Percentiles rank a stretch among this genome's conserved stretches.
These are phyloP conservation scores for Pezicula radicicola DNA, from an alignment of 2,329 filamentous ascomycete genomes.

Conservation along the genomic window DNA sequence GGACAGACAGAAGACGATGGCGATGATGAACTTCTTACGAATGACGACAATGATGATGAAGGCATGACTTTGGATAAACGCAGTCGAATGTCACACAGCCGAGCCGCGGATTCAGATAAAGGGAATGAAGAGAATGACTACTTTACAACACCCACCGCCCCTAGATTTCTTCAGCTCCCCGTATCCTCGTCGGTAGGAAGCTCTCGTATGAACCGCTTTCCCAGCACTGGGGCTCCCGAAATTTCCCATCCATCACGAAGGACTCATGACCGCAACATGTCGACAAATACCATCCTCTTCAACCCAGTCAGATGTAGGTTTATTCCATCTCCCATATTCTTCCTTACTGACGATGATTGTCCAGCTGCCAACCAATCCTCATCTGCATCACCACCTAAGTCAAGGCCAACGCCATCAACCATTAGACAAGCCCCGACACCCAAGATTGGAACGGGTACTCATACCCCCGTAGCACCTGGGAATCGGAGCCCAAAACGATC, in stretches of 20 bases:
- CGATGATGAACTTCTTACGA: slow-evolving; percentile 84
- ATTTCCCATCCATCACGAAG: slow-evolving; percentile 14
- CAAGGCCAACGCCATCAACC: slow-evolving; percentile 30
- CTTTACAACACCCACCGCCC: slow-evolving; percentile 49
- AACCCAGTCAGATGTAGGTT: slow-evolving; percentile 55
- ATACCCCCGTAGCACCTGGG: slow-evolving; percentile 18
- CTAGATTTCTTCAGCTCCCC: slow-evolving; percentile 31
- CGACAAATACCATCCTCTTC: slow-evolving; percentile 81
- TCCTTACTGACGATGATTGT: too few species aligned
- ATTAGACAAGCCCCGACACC: slow-evolving; percentile 23
- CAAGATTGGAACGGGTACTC: slow-evolving; percentile 18
- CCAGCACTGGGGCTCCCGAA: slow-evolving; percentile 2
- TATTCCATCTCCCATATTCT: neutral
- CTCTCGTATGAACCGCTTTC: slow-evolving; percentile 3
- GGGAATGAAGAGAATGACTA: slow-evolving; percentile 46
- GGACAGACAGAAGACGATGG: slow-evolving; percentile 80
- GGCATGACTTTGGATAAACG: slow-evolving; percentile 46
- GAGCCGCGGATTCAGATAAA: slow-evolving; percentile 18
- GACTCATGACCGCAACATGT: slow-evolving; percentile 68
- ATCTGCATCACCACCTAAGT: slow-evolving; percentile 34
- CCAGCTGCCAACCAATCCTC: slow-evolving; percentile 33
- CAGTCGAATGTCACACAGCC: slow-evolving; percentile 26
- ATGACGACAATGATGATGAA: slow-evolving; percentile 63
- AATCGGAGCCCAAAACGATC: slow-evolving; percentile 22
- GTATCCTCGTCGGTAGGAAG: slow-evolving; percentile 10